Conservation (phyloP, 371 early-diverging fungal genomes). For the Dinochytrium kinnereticum region DNA sequence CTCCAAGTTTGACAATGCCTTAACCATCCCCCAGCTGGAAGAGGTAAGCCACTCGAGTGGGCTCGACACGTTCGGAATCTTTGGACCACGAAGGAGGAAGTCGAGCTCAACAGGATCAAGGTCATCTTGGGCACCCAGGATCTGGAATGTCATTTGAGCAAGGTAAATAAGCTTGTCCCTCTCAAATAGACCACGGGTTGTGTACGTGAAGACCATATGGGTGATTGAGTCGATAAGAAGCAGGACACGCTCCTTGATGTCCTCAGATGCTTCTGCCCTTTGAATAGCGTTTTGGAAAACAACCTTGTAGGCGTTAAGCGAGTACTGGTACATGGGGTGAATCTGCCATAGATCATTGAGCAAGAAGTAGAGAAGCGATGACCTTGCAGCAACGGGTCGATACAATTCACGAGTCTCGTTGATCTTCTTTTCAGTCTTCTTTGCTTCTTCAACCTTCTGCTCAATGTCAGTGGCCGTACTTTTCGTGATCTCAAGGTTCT, state of each 20-base stretch:
- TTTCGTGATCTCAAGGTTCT: conserved; percentile 67
- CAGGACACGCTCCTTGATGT: conserved; percentile 64
- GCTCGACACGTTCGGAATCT: conserved; percentile 49
- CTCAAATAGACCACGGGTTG: conserved; percentile 67
- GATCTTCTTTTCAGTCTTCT: conserved; percentile 68
- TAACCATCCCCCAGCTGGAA: conserved; percentile 60
- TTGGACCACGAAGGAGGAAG: conserved; percentile 61
- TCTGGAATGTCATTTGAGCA: conserved; percentile 69
- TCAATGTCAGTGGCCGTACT: conserved; percentile 68
- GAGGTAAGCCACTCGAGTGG: conserved; percentile 63
- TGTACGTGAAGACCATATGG: conserved; percentile 61
- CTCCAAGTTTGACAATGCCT: conserved; percentile 63
- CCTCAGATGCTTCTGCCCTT: conserved; percentile 62
- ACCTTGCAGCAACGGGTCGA: conserved; percentile 66
- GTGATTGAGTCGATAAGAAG: conserved; percentile 67
- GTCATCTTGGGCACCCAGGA: conserved; percentile 57
- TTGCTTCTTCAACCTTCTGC: conserved; percentile 67
- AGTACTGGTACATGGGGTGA: conserved; percentile 69
- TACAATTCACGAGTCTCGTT: conserved; percentile 70
- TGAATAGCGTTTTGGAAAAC: conserved; percentile 67
- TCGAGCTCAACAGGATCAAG: conserved; percentile 61
- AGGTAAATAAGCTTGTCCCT: conserved; percentile 67
- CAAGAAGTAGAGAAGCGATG: conserved; percentile 66
- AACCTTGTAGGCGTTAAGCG: conserved; percentile 67
- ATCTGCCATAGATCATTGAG: conserved; percentile 68